Evolutionary conservation across 2,329 filamentous ascomycete species (phyloP), one percentile per base, ranked within the genome.

Genomic region (Trichoderma citrinoviride): DNA sequence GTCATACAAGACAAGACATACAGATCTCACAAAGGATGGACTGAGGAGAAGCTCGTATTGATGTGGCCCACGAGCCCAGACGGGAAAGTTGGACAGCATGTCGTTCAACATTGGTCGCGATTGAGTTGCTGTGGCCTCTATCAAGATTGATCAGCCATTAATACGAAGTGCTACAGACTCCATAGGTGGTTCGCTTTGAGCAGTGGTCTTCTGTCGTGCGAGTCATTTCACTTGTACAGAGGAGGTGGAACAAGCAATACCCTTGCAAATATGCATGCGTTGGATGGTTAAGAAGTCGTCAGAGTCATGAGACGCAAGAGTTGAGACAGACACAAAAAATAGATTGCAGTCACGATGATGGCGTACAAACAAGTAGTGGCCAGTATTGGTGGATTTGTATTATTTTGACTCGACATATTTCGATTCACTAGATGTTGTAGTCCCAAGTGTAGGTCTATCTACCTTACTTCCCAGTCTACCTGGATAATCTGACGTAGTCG

Each of bases 31-130:
- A 3, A n/a, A 29, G 17, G 46, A 27, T n/a, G 15, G 8, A 8
- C 25, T n/a, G n/a, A n/a, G n/a, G n/a, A 44, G 44, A 37, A 46
- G 10, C 60, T 62, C 49, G 60, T 62, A 53, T 62, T 43, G 15
- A 25, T 5, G n/a, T n/a, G 43, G 19, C 14, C 25, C n/a, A 43
- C 43, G 33, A 29, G 46, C 57, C 29, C 37, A 52, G 15, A 15
- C 19, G 25, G 37, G 49, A 52, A 60, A 47, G 25, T 40, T 14
- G 29, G 44, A 54, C 60, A 62, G 53, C 40, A 49, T 62, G 37
- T 62, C 25, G 25, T 29, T 62, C 60, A 54, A 62, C 40, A 25
- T 46, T 37, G 49, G 54, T 62, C 40, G 15, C 25, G 25, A 29
- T 43, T 37, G 33, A 54, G 40, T 25, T 25, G 1, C 6, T 46